phyloP scores from a whole-genome alignment of 352 stramenopile species.

The Pythium pectinolyticum region DNA sequence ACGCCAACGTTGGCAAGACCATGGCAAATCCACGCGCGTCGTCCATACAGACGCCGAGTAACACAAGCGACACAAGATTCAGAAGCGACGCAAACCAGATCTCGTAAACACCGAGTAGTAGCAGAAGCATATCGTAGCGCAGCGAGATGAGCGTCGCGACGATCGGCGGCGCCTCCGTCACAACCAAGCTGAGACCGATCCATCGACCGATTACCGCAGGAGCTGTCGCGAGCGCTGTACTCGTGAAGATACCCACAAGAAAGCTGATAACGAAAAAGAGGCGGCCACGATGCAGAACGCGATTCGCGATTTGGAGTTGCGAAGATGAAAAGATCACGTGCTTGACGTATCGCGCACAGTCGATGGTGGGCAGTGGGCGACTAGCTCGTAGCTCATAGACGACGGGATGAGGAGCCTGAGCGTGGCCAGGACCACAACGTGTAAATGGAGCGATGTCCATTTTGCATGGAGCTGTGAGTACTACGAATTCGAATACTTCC shows the following conservation, averaged over 20 bases:
- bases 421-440: no score
- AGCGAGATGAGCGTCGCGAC: constrained; percentile 1
- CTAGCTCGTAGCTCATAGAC: no score
- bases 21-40: constrained; percentile 10
- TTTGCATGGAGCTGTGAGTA: no score
- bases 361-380: no score
- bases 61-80: constrained; percentile 13
- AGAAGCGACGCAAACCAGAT: constrained; percentile 26
- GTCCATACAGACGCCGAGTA: constrained; percentile 16
- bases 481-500: no score
- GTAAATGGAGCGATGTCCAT: no score
- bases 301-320: no score
- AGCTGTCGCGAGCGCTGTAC: background rate
- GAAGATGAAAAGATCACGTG: no score
- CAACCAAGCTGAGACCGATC: background rate
- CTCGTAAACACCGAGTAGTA: constrained; percentile 24
- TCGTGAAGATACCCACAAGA: background rate
- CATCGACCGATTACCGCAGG: background rate
- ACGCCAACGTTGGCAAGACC: constrained; percentile 10
- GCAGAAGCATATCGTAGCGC: constrained; percentile 21
- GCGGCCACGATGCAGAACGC: no score
- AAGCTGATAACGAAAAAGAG: no score
- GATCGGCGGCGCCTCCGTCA: background rate
- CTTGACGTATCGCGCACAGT: no score
- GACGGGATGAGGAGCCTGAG: no score